Evolutionary conservation across 177 flowering plant genomes (phyloP).

Genomic region (Vitis hybrid): DNA sequence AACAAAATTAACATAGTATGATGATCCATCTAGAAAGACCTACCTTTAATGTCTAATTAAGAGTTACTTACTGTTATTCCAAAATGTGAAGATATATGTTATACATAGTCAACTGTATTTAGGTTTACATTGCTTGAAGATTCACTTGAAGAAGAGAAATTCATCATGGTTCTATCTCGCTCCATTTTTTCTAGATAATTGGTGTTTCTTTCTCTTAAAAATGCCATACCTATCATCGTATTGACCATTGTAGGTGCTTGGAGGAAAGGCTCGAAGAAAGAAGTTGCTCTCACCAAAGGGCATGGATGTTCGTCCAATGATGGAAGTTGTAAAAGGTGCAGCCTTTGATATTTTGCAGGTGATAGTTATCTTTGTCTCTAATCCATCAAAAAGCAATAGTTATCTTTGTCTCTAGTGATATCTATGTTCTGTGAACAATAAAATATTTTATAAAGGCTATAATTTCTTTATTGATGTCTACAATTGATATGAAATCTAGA

Average conservation of each 20-base stretch:
- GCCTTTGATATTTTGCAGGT: constrained; percentile 94
- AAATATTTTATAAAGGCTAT: no score
- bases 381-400: background rate
- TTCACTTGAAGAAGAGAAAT: no score
- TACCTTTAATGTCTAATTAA: no score
- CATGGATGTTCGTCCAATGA: constrained; percentile 98
- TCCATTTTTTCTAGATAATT: no score
- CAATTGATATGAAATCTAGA: background rate
- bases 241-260: constrained; percentile 58
- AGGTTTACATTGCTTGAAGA: no score
- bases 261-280: constrained; percentile 83
- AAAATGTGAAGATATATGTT: no score
- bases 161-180: no score
- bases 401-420: background rate
- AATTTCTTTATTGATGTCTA: background rate
- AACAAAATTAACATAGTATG: no score
- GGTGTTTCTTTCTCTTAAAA: background rate
- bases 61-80: no score
- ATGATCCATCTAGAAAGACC: no score
- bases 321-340: constrained; percentile 98
- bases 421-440: no score
- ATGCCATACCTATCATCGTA: background rate
- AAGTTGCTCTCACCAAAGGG: constrained; percentile 90
- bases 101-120: no score
- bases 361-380: background rate